Percentiles rank a stretch among this genome's conserved stretches.
phyloP scores from a whole-genome alignment of 306 rosid genomes.

The Purshia tridentata region DNA sequence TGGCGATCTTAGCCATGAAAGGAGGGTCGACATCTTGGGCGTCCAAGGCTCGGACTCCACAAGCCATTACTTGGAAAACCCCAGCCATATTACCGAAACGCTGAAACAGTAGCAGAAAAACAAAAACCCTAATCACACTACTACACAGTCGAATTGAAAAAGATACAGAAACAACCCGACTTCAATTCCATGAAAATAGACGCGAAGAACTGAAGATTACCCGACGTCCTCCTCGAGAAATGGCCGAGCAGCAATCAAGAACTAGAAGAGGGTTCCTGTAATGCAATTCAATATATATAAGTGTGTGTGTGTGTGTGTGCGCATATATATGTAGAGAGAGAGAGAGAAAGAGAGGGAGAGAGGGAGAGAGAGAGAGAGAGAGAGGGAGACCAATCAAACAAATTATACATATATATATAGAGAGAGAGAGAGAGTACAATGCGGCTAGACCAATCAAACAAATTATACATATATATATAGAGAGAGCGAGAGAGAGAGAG shows the following conservation, averaged over 20 bases:
- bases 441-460: no score
- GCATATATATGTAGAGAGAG: neutral
- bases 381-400: neutral
- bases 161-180: neutral
- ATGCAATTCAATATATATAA: conserved; percentile 11
- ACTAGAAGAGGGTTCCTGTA: conserved; percentile 75
- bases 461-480: neutral
- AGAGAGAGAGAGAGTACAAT: conserved; percentile 15
- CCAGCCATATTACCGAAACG: conserved; percentile 97
- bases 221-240: conserved; percentile 92
- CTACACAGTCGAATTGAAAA: neutral
- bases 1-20: conserved; percentile 83
- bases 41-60: conserved; percentile 75
- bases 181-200: conserved; percentile 9
- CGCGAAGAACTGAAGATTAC: conserved; percentile 32
- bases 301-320: neutral
- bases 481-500: conserved; percentile 6
- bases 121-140: neutral
- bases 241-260: conserved; percentile 78
- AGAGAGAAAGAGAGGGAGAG: conserved; percentile 12
- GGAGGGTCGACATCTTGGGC: conserved; percentile 58
- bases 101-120: conserved; percentile 34
- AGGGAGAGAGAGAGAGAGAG: no score
- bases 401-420: neutral
- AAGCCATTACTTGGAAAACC: conserved; percentile 88